Conservation (phyloP, 108 stramenopile genomes). For the Nitzschia sp. region DNA sequence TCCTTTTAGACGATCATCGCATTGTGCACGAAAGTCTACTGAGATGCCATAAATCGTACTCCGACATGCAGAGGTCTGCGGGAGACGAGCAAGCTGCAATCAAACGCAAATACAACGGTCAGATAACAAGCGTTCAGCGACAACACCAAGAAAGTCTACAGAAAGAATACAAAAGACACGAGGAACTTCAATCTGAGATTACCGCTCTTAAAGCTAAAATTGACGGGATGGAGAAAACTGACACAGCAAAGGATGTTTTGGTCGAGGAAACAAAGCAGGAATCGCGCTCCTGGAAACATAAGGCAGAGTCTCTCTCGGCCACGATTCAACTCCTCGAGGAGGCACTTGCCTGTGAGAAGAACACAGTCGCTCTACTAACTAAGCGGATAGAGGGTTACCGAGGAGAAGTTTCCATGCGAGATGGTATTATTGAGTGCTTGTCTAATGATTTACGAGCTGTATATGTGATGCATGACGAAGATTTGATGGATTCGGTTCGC, state of each 20-base stretch:
- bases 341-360: conserved; percentile 40
- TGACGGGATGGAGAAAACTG: conserved; percentile 25
- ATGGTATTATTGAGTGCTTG: conserved; percentile 15
- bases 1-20: conserved; percentile 38
- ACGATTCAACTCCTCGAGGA: conserved; percentile 18
- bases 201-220: conserved; percentile 12
- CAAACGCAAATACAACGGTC: conserved; percentile 29
- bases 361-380: conserved; percentile 5
- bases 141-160: conserved; percentile 46
- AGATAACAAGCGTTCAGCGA: conserved; percentile 29
- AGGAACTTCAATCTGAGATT: conserved; percentile 15
- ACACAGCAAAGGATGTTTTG: neutral
- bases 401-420: neutral
- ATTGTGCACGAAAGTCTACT: conserved; percentile 35
- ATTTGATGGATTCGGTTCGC: conserved; percentile 18
- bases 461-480: conserved; percentile 18
- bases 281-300: conserved; percentile 3
- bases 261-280: conserved; percentile 12
- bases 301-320: neutral
- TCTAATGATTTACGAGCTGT: conserved; percentile 28
- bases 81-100: conserved; percentile 32
- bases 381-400: conserved; percentile 31
- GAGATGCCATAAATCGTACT: conserved; percentile 34
- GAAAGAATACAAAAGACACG: conserved; percentile 23
- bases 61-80: conserved; percentile 14